Evolutionary conservation across 2,329 filamentous ascomycete species (phyloP).

Genomic region (Fusarium veterinarium): DNA sequence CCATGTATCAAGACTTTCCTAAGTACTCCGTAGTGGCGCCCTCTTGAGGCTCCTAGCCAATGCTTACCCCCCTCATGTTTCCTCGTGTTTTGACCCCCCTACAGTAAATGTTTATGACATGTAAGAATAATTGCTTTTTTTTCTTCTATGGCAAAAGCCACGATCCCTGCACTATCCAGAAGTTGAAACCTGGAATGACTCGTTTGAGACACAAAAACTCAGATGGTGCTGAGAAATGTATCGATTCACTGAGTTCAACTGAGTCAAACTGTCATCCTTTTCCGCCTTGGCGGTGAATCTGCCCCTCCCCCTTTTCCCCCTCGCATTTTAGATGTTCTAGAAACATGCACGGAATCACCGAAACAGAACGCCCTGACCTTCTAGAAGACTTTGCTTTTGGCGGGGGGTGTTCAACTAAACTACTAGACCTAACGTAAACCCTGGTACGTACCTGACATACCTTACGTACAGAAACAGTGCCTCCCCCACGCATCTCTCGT

Average conservation of each 20-base stretch:
- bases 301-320: background rate
- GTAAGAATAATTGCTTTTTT: conserved; percentile 21
- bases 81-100: conserved; percentile 23
- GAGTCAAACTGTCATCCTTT: conserved; percentile 2
- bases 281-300: background rate
- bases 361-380: conserved; percentile 11
- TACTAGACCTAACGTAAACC: background rate
- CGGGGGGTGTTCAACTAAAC: background rate
- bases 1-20: background rate
- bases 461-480: background rate
- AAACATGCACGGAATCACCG: conserved; percentile 20
- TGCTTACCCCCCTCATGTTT: background rate
- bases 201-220: background rate
- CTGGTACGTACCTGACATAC: background rate
- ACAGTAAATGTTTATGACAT: conserved; percentile 7
- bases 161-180: background rate
- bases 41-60: background rate
- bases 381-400: conserved; percentile 12
- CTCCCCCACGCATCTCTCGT: conserved; percentile 2
- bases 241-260: background rate
- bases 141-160: background rate
- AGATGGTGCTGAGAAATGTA: background rate
- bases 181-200: conserved; percentile 6
- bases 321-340: conserved; percentile 12
- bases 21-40: too few species aligned